Base-by-base conservation (phyloP, 2,329 filamentous ascomycete species). In the Colletotrichum tabaci region DNA sequence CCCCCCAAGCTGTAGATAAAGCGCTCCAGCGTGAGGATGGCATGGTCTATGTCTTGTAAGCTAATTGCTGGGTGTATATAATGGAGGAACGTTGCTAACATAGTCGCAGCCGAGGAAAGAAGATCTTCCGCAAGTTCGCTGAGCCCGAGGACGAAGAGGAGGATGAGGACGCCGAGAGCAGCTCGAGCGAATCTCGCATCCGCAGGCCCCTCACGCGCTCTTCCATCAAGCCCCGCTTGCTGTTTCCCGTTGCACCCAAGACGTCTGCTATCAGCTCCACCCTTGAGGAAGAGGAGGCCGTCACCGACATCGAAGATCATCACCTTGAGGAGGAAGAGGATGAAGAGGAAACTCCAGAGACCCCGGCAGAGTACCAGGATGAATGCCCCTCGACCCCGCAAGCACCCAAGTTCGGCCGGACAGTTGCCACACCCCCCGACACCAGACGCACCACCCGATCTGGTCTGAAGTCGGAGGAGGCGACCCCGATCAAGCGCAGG, bases 1-100 rank as follows among this genome's bases (percentile, higher is more conserved):
- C 88, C 40, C 82, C 85, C 35, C 84, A 89, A 75, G 83, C 88
- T 3, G 84, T 94, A 72, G 89, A 93, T 8, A 88, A 92, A 56
- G 90, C 90, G 16, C 86, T 88, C 4, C 81, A 85, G 42, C 90
- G 92, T 40, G 87, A 91, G 4, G 92, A 96, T 79, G 94, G 94
- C 71, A 87, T 94, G 78, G 84, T 95, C 73, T 94, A 91, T 76
- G 88, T 91, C 15, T 96, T 96, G 93, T 95, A 87, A 88, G 93
- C 91, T 75, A 55, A 35, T 23, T 15, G 3, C 30, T n/a, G n/a
- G 30, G 8, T 6, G 23, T 18, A 16, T 67, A 7, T 18, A 50
- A 40, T 73, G 75, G 73, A 75, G 67, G 30, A 53, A 66, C 35
- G 8, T 57, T 18, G 63, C 71, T 70, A 61, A 67, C 61, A 18